phyloP scores from a whole-genome alignment of 2,329 filamentous ascomycete species.

The Fusarium verticillioides region DNA sequence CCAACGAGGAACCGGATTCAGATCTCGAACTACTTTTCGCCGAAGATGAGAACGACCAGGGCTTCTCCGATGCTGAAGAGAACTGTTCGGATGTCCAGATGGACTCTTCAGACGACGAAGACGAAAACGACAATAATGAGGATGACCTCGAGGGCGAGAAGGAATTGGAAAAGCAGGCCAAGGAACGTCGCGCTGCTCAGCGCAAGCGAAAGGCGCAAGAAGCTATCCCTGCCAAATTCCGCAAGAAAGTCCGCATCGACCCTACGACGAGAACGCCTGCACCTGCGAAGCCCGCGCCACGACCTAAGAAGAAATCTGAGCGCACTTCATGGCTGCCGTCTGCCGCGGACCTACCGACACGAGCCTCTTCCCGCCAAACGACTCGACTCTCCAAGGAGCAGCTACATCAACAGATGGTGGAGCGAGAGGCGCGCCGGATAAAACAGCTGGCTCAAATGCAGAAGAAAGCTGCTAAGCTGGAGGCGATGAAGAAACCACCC shows the following conservation, averaged over 20 bases:
- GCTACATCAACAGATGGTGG: conserved; percentile 76
- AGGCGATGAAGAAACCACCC: conserved; percentile 79
- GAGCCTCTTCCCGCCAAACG: conserved; percentile 67
- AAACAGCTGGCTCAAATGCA: conserved; percentile 77
- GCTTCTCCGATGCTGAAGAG: conserved; percentile 76
- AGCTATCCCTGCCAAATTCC: conserved; percentile 74
- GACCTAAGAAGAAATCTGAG: conserved; percentile 70
- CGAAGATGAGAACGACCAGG: conserved; percentile 74
- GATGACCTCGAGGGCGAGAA: conserved; percentile 88
- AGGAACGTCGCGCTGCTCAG: conserved; percentile 71
- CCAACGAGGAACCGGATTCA: conserved; percentile 76
- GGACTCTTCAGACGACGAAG: conserved; percentile 86
- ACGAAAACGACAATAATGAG: conserved; percentile 71
- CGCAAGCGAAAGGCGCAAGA: conserved; percentile 86
- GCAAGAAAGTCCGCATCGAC: conserved; percentile 82
- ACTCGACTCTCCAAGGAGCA: conserved; percentile 70
- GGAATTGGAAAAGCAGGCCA: conserved; percentile 82
- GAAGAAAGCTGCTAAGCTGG: conserved; percentile 74
- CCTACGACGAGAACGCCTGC: conserved; percentile 54
- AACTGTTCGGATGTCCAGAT: conserved; percentile 82
- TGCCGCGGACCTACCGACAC: conserved; percentile 64
- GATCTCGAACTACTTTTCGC: conserved; percentile 81
- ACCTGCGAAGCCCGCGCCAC: conserved; percentile 56
- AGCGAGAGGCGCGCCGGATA: conserved; percentile 75
- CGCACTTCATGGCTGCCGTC: conserved; percentile 68